These are phyloP conservation scores for Tolypocladium tundrense DNA, from an alignment of 2,329 filamentous ascomycete genomes.

Conservation along the genomic window DNA sequence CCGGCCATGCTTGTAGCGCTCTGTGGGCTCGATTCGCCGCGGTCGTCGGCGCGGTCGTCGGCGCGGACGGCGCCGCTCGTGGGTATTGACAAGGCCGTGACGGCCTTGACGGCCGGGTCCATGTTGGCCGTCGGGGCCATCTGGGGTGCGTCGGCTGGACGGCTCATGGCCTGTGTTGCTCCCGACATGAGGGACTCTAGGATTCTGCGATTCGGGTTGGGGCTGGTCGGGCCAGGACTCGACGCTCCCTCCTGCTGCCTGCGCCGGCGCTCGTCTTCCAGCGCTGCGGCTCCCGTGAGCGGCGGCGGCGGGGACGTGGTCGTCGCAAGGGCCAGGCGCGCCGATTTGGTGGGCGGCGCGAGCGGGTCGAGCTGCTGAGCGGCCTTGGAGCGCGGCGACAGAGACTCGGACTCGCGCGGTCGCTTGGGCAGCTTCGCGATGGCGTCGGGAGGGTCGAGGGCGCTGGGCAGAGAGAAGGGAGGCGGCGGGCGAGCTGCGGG, in stretches of 20 bases:
- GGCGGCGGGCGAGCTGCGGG: conserved; percentile 25
- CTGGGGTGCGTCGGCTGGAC: conserved; percentile 41
- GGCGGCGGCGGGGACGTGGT: conserved; percentile 33
- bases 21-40: conserved; percentile 31
- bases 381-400: conserved; percentile 22
- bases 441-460: conserved; percentile 25
- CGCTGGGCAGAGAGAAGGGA: conserved; percentile 21
- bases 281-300: conserved; percentile 42
- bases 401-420: conserved; percentile 36
- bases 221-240: conserved; percentile 34
- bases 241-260: conserved; percentile 26
- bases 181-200: conserved; percentile 45
- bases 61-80: conserved; percentile 21
- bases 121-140: conserved; percentile 32
- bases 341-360: conserved; percentile 43
- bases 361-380: conserved; percentile 23
- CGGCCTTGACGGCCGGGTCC: conserved; percentile 28
- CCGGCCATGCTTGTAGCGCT: conserved; percentile 32
- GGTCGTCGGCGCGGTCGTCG: conserved; percentile 27
- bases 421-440: conserved; percentile 32
- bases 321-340: conserved; percentile 34
- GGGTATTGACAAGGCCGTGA: conserved; percentile 21
- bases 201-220: conserved; percentile 43
- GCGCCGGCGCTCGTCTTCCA: conserved; percentile 42
- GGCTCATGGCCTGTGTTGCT: conserved; percentile 42